Evolutionary conservation across 257 asterid genomes (phyloP), one percentile per base, ranked within the genome.

Genomic region (Lithospermum erythrorhizon): DNA sequence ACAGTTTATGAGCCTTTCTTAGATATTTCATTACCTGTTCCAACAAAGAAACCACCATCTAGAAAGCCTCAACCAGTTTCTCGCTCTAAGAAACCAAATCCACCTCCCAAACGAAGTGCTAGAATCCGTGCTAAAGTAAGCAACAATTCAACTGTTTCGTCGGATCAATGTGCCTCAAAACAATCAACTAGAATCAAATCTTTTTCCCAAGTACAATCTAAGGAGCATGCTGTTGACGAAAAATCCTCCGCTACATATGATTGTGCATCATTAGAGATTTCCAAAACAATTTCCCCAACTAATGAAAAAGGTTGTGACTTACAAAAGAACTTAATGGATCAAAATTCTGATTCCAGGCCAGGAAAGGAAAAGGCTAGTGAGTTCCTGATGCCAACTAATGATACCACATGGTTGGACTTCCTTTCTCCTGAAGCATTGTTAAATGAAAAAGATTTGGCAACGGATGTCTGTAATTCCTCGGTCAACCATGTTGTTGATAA

Each of bases 1-100:
- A 76, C 87, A 62, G 85, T 76, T 58, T 65, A 73, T 48, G 98
- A 91, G 72, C 90, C 95, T 9, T 82, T 81, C 76, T 72, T 88
- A 70, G 96, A 88, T 82, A 87, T 91, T 47, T 91, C 97, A 0
- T 76, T 91, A 80, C 87, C 96, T 4, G 87, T 88, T 73, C 98
- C 97, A 64, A 81, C 82, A 45, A 91, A 84, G 78, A 88, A 82
- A 76, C 78, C 90, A 70, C 77, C 83, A 15, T 64, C 80, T 55
- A 81, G 53, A 71, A 79, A 63, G 78, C 49, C 54, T 25, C 95
- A 75, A 68, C 74, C 62, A 58, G 75, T 69, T 45, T 48, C 70
- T 76, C 82, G 88, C 27, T 81, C 79, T 62, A 88, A 86, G 80
- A 88, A 86, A 73, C 64, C 81, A 15, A 88, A 88, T 76, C 74